Evolutionary conservation across 2,329 filamentous ascomycete genomes (phyloP).

Genomic region (Exserohilum rostratum): DNA sequence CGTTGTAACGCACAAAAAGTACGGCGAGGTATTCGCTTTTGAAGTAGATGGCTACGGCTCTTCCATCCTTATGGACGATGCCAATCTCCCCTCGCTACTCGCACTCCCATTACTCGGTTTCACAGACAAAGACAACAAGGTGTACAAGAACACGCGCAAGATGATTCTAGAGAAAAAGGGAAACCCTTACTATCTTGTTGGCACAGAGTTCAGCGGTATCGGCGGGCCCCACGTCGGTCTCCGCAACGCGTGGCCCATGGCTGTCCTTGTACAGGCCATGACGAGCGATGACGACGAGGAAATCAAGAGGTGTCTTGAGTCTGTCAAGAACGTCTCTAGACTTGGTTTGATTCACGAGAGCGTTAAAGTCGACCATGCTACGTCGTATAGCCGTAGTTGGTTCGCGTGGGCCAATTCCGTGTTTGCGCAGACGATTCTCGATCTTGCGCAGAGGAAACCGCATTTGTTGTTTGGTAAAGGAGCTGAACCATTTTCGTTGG

Average conservation of each 20-base stretch:
- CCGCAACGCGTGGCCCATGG: constrained; percentile 97
- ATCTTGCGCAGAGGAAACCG: constrained; percentile 86
- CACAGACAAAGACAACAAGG: constrained; percentile 65
- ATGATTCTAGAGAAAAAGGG: constrained; percentile 76
- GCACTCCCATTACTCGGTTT: constrained; percentile 82
- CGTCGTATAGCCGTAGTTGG: constrained; percentile 68
- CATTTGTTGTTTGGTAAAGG: constrained; percentile 79
- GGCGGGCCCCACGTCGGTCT: constrained; percentile 84
- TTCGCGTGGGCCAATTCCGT: constrained; percentile 99
- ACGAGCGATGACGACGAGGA: constrained; percentile 84
- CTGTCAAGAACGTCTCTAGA: constrained; percentile 75
- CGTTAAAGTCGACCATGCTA: constrained; percentile 51
- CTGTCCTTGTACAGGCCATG: constrained; percentile 86
- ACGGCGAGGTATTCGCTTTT: constrained; percentile 81
- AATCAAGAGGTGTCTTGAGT: constrained; percentile 72
- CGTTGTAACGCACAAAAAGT: constrained; percentile 75
- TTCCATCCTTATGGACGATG: constrained; percentile 85
- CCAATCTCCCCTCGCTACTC: constrained; percentile 82
- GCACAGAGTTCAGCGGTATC: constrained; percentile 80
- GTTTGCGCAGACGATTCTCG: constrained; percentile 89
- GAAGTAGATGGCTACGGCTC: constrained; percentile 89
- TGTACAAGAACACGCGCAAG: constrained; percentile 86
- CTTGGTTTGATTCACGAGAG: constrained; percentile 87
- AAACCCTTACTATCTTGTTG: constrained; percentile 88
- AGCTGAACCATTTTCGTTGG: constrained; percentile 48